Conservation (phyloP, 345 rosid genomes). For the Excoecaria cochinchinensis region DNA sequence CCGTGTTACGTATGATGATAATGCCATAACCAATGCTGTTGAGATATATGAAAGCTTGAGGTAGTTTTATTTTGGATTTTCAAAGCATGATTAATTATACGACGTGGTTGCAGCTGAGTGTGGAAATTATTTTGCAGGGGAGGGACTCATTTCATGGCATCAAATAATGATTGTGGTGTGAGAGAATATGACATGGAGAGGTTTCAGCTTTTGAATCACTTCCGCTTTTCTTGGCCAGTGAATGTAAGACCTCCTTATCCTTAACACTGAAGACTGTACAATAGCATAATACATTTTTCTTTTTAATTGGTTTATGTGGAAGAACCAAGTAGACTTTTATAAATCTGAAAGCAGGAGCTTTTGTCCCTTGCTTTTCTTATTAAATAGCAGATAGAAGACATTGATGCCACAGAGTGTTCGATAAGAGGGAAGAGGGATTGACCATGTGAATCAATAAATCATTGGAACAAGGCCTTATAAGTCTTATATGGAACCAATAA, state of each 20-base stretch:
- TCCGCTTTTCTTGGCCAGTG: slow-evolving; percentile 58
- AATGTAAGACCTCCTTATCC: slow-evolving; percentile 37
- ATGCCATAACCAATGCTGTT: slow-evolving; percentile 60
- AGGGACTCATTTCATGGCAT: slow-evolving; percentile 50
- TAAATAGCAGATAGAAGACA: background rate
- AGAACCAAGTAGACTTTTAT: background rate
- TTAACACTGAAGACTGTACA: background rate
- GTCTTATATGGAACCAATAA: background rate
- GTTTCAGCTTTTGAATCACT: slow-evolving; percentile 49
- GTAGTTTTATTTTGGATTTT: slow-evolving; percentile 23
- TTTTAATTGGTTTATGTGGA: background rate
- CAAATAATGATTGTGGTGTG: slow-evolving; percentile 52
- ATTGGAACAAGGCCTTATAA: background rate
- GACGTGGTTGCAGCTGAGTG: background rate
- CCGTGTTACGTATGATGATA: slow-evolving; percentile 54
- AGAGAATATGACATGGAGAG: slow-evolving; percentile 56
- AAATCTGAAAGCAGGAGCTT: background rate
- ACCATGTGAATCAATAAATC: background rate
- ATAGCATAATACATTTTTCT: background rate
- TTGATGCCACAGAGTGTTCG: background rate
- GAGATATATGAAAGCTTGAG: slow-evolving; percentile 58
- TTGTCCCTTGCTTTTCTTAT: background rate
- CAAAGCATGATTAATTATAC: slow-evolving; percentile 2
- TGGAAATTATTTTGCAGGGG: slow-evolving; percentile 42
- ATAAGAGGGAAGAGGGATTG: background rate